A percentile compares a stretch with the other conserved stretches of the same genome.
Evolutionary conservation across 129 eudicot species (phyloP).

Genomic region (Lactuca saligna): DNA sequence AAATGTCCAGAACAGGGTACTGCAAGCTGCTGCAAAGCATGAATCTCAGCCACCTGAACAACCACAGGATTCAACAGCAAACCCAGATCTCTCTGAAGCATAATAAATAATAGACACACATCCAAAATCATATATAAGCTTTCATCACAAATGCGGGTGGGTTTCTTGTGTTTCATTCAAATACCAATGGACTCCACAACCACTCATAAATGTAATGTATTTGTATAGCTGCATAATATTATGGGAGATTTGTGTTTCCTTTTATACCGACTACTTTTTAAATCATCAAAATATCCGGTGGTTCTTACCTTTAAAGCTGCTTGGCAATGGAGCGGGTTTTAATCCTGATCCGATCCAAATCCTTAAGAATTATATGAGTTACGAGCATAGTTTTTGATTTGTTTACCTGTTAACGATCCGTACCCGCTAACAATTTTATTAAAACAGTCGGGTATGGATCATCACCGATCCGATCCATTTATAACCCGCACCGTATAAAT

Average conservation of each 20-base stretch:
- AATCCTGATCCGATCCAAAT: no score
- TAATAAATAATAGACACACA: constrained; percentile 7
- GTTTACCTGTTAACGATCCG: no score
- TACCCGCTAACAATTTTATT: no score
- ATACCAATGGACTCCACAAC: no score
- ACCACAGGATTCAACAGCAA: constrained; percentile 34
- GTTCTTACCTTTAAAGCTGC: neutral
- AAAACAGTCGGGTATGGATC: no score
- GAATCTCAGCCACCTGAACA: constrained; percentile 82
- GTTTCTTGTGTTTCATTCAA: neutral
- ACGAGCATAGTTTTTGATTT: no score
- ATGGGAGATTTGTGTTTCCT: neutral
- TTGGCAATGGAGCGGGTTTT: no score
- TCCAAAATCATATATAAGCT: neutral
- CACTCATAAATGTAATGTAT: neutral
- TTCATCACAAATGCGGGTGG: neutral
- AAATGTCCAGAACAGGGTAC: constrained; percentile 81
- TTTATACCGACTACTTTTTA: neutral
- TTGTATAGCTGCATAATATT: neutral
- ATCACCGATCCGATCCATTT: no score
- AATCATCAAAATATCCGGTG: neutral
- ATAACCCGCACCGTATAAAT: no score
- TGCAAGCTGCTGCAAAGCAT: constrained; percentile 98
- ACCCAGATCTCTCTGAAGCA: constrained; percentile 63
- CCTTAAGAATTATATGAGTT: no score